phyloP scores from a whole-genome alignment of 1,284 basidiomycete genomes.

The Tilletia walkeri region DNA sequence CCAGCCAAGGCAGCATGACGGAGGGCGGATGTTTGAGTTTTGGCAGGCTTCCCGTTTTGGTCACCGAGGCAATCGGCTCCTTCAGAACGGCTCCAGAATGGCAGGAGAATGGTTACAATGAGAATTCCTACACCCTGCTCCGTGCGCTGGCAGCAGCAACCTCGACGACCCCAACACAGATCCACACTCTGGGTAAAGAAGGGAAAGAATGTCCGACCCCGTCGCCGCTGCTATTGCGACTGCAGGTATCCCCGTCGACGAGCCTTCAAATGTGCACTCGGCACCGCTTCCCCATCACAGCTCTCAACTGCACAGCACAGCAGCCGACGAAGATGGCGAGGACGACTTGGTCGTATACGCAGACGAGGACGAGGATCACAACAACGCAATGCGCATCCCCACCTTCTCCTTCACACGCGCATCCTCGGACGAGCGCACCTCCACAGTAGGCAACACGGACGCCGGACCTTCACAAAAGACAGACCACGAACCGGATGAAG shows the following conservation, averaged over 20 bases:
- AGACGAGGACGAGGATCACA: background rate
- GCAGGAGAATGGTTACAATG: too few species aligned
- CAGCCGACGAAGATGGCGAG: slow-evolving; percentile 37
- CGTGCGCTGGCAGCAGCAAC: too few species aligned
- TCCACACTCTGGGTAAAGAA: too few species aligned
- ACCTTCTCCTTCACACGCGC: slow-evolving; percentile 15
- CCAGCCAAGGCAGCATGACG: too few species aligned
- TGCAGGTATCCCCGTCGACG: slow-evolving; percentile 32
- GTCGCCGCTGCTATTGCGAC: slow-evolving; percentile 41
- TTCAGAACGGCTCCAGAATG: too few species aligned
- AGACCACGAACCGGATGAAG: slow-evolving; percentile 21
- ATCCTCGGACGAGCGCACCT: slow-evolving; percentile 19
- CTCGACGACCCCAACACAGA: too few species aligned
- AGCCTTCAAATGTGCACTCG: slow-evolving; percentile 32
- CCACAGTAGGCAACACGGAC: too few species aligned
- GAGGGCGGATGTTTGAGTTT: too few species aligned
- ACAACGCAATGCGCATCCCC: background rate
- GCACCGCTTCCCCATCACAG: slow-evolving; percentile 24
- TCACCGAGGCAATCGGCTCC: too few species aligned
- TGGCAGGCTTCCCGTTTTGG: too few species aligned
- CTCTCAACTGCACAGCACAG: too few species aligned
- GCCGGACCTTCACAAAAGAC: background rate
- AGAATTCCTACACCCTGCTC: too few species aligned
- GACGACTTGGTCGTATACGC: slow-evolving; percentile 45
- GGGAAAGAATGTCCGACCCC: slow-evolving; percentile 27